Base-by-base conservation (phyloP, 768 basidiomycete species). In the Naematelia aurantialba region DNA sequence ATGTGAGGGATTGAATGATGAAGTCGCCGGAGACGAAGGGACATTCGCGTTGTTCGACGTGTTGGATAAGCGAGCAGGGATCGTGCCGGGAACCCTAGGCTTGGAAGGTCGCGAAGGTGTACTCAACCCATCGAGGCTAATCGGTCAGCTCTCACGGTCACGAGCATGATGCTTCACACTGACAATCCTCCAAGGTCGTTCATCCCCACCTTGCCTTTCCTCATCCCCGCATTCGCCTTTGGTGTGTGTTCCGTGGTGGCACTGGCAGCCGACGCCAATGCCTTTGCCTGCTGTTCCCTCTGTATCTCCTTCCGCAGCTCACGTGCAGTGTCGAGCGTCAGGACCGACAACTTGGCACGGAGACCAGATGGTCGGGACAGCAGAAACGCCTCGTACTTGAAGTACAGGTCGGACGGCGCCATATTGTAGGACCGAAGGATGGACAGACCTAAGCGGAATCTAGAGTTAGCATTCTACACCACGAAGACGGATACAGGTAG, bases 351-450 rank as follows among this genome's bases (percentile, higher is more conserved):
- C 55, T 69, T 70, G 39, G 66, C 70, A 8, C 73, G 59, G 0
- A 72, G 52, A 17, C 73, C 68, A 14, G 67, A 70, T 34, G 73
- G 67, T 4, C 66, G 62, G 22, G 74, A 73, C 39, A 79, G 62
- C 21, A 76, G 59, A 60, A 79, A 79, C 2, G 80, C 79, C 65
- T 82, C 79, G 77, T 80, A 81, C 59, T 80, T 78, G 75, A 72
- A 81, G 67, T 69, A 79, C 17, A 82, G 76, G 30, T 77, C 74
- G 24, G 77, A 65, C 8, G 79, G 70, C 2, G 70, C 52, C 21
- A 81, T 68, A 42, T 68, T 70, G 73, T 79, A 81, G n/a, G 76
- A 57, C 1, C 76, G 68, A 48, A 79, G 74, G 5, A 82, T 78
- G 5, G 78, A 72, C 1, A 79, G 60, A 56, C 80, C 81, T 81